Percentiles rank a stretch among this genome's conserved stretches.
Evolutionary conservation across 371 early-diverging fungal genomes (phyloP).

Genomic region (Capillidium rhysosporum): DNA sequence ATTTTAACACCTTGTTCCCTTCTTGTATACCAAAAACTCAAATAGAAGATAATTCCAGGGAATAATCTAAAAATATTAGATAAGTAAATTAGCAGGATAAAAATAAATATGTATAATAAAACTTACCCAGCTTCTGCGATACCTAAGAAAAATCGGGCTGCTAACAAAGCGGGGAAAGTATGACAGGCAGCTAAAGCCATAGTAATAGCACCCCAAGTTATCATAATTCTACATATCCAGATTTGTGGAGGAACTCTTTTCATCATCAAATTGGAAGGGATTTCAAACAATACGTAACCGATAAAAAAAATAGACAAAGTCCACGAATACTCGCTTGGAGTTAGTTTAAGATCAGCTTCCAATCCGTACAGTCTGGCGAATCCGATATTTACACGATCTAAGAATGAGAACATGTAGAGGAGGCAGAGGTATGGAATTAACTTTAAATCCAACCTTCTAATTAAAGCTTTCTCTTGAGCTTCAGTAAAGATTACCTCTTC

Average conservation of each 20-base stretch:
- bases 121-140: slow-evolving; percentile 5
- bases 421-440: slow-evolving; percentile 44
- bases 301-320: slow-evolving; percentile 45
- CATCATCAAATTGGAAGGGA: slow-evolving; percentile 10
- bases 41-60: slow-evolving; percentile 47
- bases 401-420: slow-evolving; percentile 45
- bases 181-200: slow-evolving; percentile 29
- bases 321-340: slow-evolving; percentile 26
- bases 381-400: slow-evolving; percentile 61
- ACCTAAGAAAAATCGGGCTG: slow-evolving; percentile 40
- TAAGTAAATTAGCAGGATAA: neutral
- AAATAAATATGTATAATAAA: neutral
- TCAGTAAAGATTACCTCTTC: too few relatives aligned
- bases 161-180: slow-evolving; percentile 21
- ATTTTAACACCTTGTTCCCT: slow-evolving; percentile 48
- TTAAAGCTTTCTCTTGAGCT: slow-evolving; percentile 12
- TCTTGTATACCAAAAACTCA: slow-evolving; percentile 57
- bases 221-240: slow-evolving; percentile 18
- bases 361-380: slow-evolving; percentile 13
- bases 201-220: slow-evolving; percentile 38
- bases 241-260: slow-evolving; percentile 3
- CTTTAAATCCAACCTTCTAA: slow-evolving; percentile 41
- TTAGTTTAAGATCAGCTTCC: slow-evolving; percentile 22
- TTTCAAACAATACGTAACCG: slow-evolving; percentile 43
- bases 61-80: slow-evolving; percentile 20